Conservation (phyloP, 169 alveolate species). For the Pseudocohnilembus persalinus region DNA sequence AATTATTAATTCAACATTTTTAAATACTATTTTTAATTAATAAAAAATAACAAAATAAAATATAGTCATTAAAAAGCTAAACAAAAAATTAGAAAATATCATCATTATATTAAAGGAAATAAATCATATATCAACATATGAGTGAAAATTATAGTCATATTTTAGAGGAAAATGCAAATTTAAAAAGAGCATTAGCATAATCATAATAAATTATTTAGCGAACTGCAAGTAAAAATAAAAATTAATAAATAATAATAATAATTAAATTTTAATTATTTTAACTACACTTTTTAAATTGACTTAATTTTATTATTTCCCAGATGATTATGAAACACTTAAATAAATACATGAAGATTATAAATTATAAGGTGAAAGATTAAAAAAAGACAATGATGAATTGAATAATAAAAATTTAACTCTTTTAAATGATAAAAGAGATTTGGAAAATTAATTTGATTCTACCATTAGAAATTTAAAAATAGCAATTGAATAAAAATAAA, state of each 20-base stretch:
- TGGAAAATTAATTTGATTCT: constrained; percentile 41
- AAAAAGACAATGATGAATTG: constrained; percentile 37
- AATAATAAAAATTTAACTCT: not conserved
- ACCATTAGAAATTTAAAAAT: constrained; percentile 41
- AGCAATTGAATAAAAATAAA: constrained; percentile 36
- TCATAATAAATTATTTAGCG: constrained; percentile 35
- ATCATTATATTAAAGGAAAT: no score
- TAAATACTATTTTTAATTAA: no score
- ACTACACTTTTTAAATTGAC: not conserved
- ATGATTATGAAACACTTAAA: constrained; percentile 33
- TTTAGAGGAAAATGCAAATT: constrained; percentile 40
- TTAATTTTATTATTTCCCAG: not conserved
- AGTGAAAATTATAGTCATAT: constrained; percentile 26
- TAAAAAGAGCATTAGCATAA: constrained; percentile 34
- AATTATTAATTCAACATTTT: no score
- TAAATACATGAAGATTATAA: constrained; percentile 41
- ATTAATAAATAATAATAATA: not conserved
- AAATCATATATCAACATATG: constrained; percentile 9
- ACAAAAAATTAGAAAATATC: no score
- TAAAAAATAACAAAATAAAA: no score
- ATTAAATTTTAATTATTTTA: not conserved
- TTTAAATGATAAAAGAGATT: constrained; percentile 30
- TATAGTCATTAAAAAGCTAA: no score
- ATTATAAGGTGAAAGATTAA: constrained; percentile 21
- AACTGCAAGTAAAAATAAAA: constrained; percentile 25